These are phyloP conservation scores for Hura crepitans DNA, from an alignment of 441 rosid species.

Conservation along the genomic window DNA sequence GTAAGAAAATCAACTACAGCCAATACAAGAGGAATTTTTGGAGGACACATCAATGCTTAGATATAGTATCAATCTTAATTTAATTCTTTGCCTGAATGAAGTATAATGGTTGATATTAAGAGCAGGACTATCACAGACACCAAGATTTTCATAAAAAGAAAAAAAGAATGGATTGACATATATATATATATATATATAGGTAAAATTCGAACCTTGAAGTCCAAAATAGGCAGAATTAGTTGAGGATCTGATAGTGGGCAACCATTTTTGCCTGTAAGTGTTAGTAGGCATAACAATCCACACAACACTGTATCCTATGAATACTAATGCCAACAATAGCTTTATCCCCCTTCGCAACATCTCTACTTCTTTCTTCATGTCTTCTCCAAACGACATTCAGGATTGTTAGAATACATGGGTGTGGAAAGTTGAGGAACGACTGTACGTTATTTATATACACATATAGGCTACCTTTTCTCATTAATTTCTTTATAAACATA, in stretches of 20 bases:
- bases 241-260: constrained; percentile 19
- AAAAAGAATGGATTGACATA: background rate
- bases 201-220: constrained; percentile 31
- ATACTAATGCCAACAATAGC: constrained; percentile 21
- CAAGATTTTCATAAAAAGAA: too few species aligned
- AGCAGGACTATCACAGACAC: too few species aligned
- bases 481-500: too few species aligned
- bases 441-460: too few species aligned
- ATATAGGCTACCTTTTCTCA: too few species aligned
- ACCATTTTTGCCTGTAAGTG: constrained; percentile 28
- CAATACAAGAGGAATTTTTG: too few species aligned
- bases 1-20: background rate
- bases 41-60: background rate
- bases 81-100: too few species aligned
- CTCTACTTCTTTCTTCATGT: background rate
- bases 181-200: background rate
- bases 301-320: constrained; percentile 38
- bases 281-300: constrained; percentile 48
- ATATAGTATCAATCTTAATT: too few species aligned
- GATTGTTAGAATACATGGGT: too few species aligned
- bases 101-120: too few species aligned
- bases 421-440: too few species aligned
- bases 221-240: constrained; percentile 35
- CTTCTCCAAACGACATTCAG: too few species aligned
- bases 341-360: constrained; percentile 18